Base-by-base conservation (phyloP, 345 rosid species). In the Populus davidiana region DNA sequence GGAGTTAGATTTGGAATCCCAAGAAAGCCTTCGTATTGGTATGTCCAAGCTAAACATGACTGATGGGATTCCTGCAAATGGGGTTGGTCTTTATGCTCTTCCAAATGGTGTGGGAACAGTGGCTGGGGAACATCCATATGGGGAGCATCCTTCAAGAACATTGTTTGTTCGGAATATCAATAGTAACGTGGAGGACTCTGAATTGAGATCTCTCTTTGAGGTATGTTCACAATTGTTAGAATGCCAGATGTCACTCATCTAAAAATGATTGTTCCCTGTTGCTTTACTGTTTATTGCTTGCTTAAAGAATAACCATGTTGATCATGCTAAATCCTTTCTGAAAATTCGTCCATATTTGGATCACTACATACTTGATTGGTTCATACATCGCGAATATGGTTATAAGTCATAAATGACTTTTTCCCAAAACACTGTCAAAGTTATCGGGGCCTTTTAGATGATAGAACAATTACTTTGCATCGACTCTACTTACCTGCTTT, bases 101-200 rank as follows among this genome's bases (percentile, higher is more conserved):
- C 36, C 97, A 36, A 94, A 88, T 88, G 91, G 90, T 43, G 76
- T 82, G 70, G 96, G 91, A 68, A 81, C 92, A 25, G 90, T 93
- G 80, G 91, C 90, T 49, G 95, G 97, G 67, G 99, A 94, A 49
- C 98, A 94, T 81, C 99, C 99, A 20, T 90, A 88, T 67, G 99
- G 99, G 47, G 99, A 95, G 84, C 98, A 93, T 82, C 99, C 98
- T 86, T 95, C 99, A 14, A 88, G 99, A 82, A 95, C 99, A 43
- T 76, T 95, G 67, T 95, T 93, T 83, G 99, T 95, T 23, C 89
- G 98, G 71, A 95, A 95, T 79, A 95, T 95, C 75, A 95, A 95
- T 84, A 95, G 99, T 75, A 90, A 92, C 75, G 97, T 93, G 23
- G 99, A 95, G 69, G 98, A 95, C 82, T 82, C 90, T 35, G 99